Percentiles rank a stretch among this genome's conserved stretches.
These are phyloP conservation scores for Chiua sp. DNA, from an alignment of 1,284 basidiomycete genomes.

Conservation along the genomic window DNA sequence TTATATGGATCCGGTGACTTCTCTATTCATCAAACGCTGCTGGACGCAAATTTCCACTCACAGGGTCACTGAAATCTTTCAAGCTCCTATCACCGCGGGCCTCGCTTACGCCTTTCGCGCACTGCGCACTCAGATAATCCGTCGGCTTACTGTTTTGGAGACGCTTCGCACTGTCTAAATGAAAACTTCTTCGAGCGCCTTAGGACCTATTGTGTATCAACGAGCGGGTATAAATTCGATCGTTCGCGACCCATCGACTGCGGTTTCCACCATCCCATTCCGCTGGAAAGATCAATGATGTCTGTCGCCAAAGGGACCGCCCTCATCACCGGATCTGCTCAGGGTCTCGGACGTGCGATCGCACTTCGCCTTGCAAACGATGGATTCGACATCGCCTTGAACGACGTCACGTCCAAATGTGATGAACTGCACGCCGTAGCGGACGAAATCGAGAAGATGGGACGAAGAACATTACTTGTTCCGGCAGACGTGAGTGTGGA, in stretches of 20 bases:
- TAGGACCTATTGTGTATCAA: not conserved
- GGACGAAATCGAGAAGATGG: constrained; percentile 9
- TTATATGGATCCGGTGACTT: too few species aligned
- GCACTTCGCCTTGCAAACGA: constrained; percentile 19
- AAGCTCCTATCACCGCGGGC: not conserved
- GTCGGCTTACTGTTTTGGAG: not conserved
- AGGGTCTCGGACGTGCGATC: constrained; percentile 16
- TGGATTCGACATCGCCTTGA: constrained; percentile 18
- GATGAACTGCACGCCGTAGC: constrained; percentile 7
- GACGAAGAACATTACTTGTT: constrained; percentile 5
- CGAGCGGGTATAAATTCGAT: not conserved
- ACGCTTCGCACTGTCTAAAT: not conserved
- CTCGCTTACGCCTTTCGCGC: not conserved
- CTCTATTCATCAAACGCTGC: too few species aligned
- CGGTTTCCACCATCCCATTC: not conserved
- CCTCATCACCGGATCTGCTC: constrained; percentile 17
- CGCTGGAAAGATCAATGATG: not conserved
- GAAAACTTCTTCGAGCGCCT: not conserved
- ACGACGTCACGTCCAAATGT: constrained; percentile 16
- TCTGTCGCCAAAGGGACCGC: constrained; percentile 10
- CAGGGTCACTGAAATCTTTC: not conserved
- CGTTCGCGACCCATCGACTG: not conserved
- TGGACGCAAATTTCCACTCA: too few species aligned
- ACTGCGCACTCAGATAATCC: not conserved
- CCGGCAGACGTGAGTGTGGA: constrained; percentile 10